phyloP scores from a whole-genome alignment of 768 basidiomycete species.

The Tylopilus rubrobrunneus region DNA sequence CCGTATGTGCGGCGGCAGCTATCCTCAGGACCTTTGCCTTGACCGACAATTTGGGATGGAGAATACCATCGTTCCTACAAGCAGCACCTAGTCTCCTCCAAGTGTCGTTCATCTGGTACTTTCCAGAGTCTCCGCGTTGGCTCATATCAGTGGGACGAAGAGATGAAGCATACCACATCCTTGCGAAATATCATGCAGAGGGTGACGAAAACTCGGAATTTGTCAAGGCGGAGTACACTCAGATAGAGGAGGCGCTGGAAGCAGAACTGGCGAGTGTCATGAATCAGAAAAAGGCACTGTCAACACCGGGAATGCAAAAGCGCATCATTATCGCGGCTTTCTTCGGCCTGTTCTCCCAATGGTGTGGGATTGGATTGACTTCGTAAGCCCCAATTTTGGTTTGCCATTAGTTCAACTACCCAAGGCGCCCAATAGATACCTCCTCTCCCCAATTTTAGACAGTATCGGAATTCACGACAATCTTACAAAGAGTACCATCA shows the following conservation, averaged over 20 bases:
- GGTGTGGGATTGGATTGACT: constrained; percentile 11
- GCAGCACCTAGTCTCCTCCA: constrained; percentile 51
- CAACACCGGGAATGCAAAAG: constrained; percentile 13
- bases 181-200: constrained; percentile 59
- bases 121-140: constrained; percentile 68
- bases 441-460: constrained; percentile 12
- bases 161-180: constrained; percentile 44
- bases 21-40: constrained; percentile 66
- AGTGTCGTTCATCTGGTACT: constrained; percentile 49
- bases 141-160: constrained; percentile 53
- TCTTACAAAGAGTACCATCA: constrained; percentile 14
- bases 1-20: constrained; percentile 40
- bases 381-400: background rate
- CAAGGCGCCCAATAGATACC: constrained; percentile 7
- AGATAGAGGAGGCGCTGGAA: constrained; percentile 54
- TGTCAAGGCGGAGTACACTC: constrained; percentile 53
- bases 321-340: constrained; percentile 11
- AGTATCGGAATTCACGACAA: constrained; percentile 21
- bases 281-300: background rate
- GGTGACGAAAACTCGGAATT: constrained; percentile 49
- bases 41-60: constrained; percentile 59
- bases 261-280: constrained; percentile 2
- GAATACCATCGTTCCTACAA: constrained; percentile 63
- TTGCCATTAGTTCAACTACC: no score
- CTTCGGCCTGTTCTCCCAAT: constrained; percentile 15